phyloP scores from a whole-genome alignment of 805 yeast genomes.

The Starmerella asiatica region DNA sequence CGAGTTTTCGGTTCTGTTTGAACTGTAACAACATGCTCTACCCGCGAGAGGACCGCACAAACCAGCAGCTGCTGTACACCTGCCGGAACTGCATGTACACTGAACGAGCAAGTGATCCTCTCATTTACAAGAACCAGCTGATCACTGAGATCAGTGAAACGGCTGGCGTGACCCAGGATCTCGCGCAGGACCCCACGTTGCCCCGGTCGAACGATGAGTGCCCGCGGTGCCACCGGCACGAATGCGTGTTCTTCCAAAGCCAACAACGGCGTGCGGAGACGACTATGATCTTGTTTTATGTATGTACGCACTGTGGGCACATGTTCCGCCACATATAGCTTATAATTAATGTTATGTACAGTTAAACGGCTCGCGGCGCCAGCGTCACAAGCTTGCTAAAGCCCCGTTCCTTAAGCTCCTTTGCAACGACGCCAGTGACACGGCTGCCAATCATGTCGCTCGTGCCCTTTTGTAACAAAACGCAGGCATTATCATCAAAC shows the following conservation, averaged over 20 bases:
- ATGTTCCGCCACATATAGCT: conserved; percentile 38
- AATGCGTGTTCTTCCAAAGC: conserved; percentile 91
- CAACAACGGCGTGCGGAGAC: conserved; percentile 94
- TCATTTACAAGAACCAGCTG: conserved; percentile 81
- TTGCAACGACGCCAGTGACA: conserved; percentile 79
- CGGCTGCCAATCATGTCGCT: conserved; percentile 93
- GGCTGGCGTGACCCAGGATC: conserved; percentile 92
- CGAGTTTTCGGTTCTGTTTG: conserved; percentile 84
- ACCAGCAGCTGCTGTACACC: conserved; percentile 63
- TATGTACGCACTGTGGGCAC: conserved; percentile 74
- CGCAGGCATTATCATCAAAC: conserved; percentile 96
- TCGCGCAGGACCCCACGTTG: conserved; percentile 93
- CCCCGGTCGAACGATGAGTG: conserved; percentile 92
- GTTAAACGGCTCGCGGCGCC: conserved; percentile 63
- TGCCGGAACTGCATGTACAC: conserved; percentile 92
- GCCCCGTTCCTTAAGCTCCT: conserved; percentile 71
- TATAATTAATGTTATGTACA: not conserved
- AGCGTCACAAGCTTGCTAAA: conserved; percentile 75
- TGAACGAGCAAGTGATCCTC: conserved; percentile 76
- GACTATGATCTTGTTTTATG: conserved; percentile 80
- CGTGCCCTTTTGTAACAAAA: conserved; percentile 70
- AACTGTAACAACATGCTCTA: conserved; percentile 97
- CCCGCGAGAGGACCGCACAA: conserved; percentile 84
- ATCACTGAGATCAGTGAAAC: conserved; percentile 84
- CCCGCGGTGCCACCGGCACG: conserved; percentile 73